These are phyloP conservation scores for Exophiala bonariae DNA, from an alignment of 2,329 filamentous ascomycete genomes.

Conservation along the genomic window DNA sequence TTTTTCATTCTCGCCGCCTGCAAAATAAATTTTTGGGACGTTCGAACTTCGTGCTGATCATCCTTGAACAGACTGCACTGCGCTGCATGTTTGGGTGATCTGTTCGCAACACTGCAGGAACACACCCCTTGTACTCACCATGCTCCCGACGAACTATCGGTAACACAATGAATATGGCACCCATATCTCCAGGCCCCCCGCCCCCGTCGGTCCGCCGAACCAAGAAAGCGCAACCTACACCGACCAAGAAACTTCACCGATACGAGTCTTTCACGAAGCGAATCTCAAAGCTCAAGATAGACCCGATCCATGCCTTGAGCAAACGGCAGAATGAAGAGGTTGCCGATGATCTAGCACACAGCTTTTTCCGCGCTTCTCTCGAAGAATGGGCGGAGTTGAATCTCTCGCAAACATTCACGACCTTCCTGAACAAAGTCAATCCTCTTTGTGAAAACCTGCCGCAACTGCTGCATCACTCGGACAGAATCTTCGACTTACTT, in stretches of 20 bases:
- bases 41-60: too few species aligned
- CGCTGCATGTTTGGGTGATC: too few species aligned
- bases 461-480: conserved; percentile 87
- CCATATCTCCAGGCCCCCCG: conserved; percentile 65
- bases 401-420: conserved; percentile 75
- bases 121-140: not conserved
- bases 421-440: conserved; percentile 72
- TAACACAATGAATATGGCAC: conserved; percentile 36
- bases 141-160: not conserved
- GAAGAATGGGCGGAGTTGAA: conserved; percentile 92
- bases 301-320: conserved; percentile 86
- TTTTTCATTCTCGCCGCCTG: conserved; percentile 5
- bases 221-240: conserved; percentile 62
- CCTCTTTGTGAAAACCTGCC: conserved; percentile 85
- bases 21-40: conserved; percentile 14
- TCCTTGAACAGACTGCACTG: too few species aligned
- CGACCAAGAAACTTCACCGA: conserved; percentile 77
- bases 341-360: conserved; percentile 68
- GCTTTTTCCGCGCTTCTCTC: conserved; percentile 79
- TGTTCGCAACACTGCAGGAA: too few species aligned
- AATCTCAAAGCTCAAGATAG: conserved; percentile 87
- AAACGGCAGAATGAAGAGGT: conserved; percentile 69
- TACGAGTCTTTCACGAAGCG: conserved; percentile 91
- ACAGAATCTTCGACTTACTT: conserved; percentile 77
- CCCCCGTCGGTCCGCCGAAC: conserved; percentile 66